A percentile compares a stretch with the other conserved stretches of the same genome.
These are phyloP conservation scores for Alternaria longipes DNA, from an alignment of 2,329 filamentous ascomycete genomes.

Conservation along the genomic window DNA sequence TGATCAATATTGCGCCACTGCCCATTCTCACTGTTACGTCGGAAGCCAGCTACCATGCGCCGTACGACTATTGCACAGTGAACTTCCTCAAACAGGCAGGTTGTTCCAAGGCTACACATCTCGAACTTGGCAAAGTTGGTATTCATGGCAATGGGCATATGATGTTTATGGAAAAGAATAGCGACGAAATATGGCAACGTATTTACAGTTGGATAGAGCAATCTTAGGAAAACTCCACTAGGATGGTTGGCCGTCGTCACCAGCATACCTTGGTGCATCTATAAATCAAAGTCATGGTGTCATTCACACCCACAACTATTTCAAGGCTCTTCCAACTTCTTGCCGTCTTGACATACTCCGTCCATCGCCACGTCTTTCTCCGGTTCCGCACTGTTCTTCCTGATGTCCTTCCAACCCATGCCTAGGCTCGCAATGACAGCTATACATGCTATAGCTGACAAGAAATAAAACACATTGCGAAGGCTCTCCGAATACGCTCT, in stretches of 20 bases:
- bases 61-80: conserved; percentile 64
- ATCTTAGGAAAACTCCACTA: background rate
- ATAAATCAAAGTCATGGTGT: background rate
- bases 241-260: background rate
- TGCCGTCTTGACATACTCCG: background rate
- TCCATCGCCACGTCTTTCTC: background rate
- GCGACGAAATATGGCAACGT: conserved; percentile 6
- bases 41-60: conserved; percentile 53
- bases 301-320: background rate
- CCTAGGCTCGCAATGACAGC: conserved; percentile 26
- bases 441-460: conserved; percentile 24
- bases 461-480: conserved; percentile 37
- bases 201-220: conserved; percentile 5
- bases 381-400: conserved; percentile 18
- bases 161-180: conserved; percentile 12
- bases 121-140: conserved; percentile 17
- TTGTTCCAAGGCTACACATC: conserved; percentile 8
- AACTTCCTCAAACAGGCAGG: conserved; percentile 58
- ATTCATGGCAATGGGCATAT: conserved; percentile 11
- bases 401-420: conserved; percentile 39
- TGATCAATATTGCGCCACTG: conserved; percentile 59
- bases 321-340: background rate
- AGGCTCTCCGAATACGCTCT: conserved; percentile 35
- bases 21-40: conserved; percentile 61
- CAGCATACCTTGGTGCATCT: background rate